phyloP scores from a whole-genome alignment of 805 yeast genomes.

The Vanderwaltozyma yarrowii region DNA sequence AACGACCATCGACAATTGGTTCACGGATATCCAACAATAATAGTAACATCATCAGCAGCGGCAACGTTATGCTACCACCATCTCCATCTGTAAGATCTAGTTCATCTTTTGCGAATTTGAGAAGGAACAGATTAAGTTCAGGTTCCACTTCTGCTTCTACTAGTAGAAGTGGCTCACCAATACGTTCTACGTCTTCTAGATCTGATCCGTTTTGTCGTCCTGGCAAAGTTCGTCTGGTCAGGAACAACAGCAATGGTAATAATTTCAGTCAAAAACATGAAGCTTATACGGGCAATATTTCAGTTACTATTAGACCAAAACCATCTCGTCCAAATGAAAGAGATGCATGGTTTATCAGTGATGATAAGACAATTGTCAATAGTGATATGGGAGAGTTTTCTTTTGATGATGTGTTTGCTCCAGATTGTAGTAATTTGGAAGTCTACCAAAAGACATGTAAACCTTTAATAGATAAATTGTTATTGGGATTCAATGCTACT shows the following conservation, averaged over 20 bases:
- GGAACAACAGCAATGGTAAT: background rate
- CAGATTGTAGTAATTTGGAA: slow-evolving; percentile 40
- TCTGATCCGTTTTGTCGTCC: slow-evolving; percentile 1
- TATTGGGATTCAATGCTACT: slow-evolving; percentile 76
- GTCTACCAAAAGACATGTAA: slow-evolving; percentile 52
- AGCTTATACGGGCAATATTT: slow-evolving; percentile 55
- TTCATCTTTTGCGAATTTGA: slow-evolving; percentile 10
- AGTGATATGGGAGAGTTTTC: slow-evolving; percentile 53
- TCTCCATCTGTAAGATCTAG: slow-evolving; percentile 16
- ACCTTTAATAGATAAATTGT: slow-evolving; percentile 43
- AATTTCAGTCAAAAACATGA: slow-evolving; percentile 7
- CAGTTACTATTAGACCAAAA: slow-evolving; percentile 71
- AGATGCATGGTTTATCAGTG: slow-evolving; percentile 25
- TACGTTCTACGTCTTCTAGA: slow-evolving; percentile 2
- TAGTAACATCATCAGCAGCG: background rate
- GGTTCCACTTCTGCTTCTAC: slow-evolving; percentile 2
- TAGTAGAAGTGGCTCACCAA: slow-evolving; percentile 4
- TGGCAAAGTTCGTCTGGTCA: background rate
- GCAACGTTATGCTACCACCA: slow-evolving; percentile 2
- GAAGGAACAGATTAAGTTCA: slow-evolving; percentile 3
- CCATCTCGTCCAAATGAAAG: slow-evolving; percentile 32
- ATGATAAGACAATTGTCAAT: slow-evolving; percentile 35
- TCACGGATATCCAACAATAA: background rate
- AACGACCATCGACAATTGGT: slow-evolving; percentile 9
- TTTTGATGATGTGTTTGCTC: slow-evolving; percentile 73